Evolutionary conservation across 768 basidiomycete genomes (phyloP).

Genomic region (Podaxis sp.): DNA sequence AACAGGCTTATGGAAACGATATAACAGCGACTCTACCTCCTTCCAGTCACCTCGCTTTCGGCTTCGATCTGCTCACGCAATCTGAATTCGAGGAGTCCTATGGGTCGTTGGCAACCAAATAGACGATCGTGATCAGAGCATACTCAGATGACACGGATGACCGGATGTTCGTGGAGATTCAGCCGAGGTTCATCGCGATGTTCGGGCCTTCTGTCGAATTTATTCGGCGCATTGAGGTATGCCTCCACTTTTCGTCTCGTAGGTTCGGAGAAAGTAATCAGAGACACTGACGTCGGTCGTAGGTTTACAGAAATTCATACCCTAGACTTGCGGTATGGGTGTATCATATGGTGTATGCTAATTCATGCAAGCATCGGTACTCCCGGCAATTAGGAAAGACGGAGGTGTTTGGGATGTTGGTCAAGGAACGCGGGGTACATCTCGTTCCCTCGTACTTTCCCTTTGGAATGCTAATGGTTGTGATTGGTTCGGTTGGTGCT

Average conservation of each 20-base stretch:
- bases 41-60: conserved; percentile 21
- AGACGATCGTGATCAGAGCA: conserved; percentile 82
- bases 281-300: background rate
- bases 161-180: conserved; percentile 78
- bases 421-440: conserved; percentile 88
- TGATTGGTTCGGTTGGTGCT: conserved; percentile 73
- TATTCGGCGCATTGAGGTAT: conserved; percentile 85
- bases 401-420: conserved; percentile 88
- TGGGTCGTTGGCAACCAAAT: conserved; percentile 73
- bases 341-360: conserved; percentile 94
- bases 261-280: background rate
- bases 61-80: conserved; percentile 28
- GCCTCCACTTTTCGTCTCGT: conserved; percentile 20
- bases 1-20: conserved; percentile 3
- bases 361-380: conserved; percentile 94
- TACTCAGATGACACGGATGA: conserved; percentile 96
- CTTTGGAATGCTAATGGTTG: background rate
- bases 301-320: conserved; percentile 87
- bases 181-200: conserved; percentile 93
- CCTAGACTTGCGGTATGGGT: conserved; percentile 83
- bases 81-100: conserved; percentile 75
- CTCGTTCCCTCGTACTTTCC: background rate
- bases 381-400: conserved; percentile 84
- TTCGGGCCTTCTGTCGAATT: conserved; percentile 95
- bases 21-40: conserved; percentile 12